Conservation (phyloP, 1,284 basidiomycete species). For the Retiboletus flavoniger region DNA sequence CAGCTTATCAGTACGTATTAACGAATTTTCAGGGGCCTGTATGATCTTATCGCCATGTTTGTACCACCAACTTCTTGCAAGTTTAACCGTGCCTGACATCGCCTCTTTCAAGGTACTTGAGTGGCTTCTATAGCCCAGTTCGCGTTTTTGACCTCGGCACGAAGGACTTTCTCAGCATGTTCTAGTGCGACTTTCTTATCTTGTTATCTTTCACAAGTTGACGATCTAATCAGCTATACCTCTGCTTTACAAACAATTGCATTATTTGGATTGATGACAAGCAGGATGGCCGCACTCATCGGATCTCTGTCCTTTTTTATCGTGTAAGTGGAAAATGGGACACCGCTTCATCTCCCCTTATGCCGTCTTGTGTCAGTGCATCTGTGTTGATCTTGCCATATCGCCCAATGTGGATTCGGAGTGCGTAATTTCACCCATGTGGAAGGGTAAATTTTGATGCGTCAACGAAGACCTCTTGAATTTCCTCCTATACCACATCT, state of each 20-base stretch:
- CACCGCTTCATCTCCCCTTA: neutral
- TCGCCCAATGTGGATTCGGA: slow-evolving; percentile 50
- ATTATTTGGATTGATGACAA: slow-evolving; percentile 72
- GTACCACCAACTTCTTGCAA: slow-evolving; percentile 17
- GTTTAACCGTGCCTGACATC: slow-evolving; percentile 9
- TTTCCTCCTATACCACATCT: slow-evolving; percentile 62
- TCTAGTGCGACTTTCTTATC: slow-evolving; percentile 54
- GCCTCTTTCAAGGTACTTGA: slow-evolving; percentile 46
- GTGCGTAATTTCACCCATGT: slow-evolving; percentile 38
- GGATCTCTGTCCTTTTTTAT: slow-evolving; percentile 60
- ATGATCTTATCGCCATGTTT: slow-evolving; percentile 59
- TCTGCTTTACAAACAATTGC: slow-evolving; percentile 74
- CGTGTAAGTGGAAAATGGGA: slow-evolving; percentile 43
- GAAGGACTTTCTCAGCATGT: slow-evolving; percentile 60
- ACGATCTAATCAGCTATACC: slow-evolving; percentile 38
- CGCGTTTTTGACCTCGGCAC: slow-evolving; percentile 39
- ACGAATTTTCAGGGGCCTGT: slow-evolving; percentile 40
- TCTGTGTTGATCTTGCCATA: slow-evolving; percentile 56
- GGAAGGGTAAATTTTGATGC: slow-evolving; percentile 9
- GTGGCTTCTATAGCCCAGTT: slow-evolving; percentile 48
- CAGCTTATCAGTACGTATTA: slow-evolving; percentile 7
- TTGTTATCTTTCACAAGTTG: neutral
- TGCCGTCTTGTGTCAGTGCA: slow-evolving; percentile 37
- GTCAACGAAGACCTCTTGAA: slow-evolving; percentile 55
- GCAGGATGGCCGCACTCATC: slow-evolving; percentile 63